A percentile compares a stretch with the other conserved stretches of the same genome.
These are phyloP conservation scores for Abrus pulchellus DNA, from an alignment of 306 rosid genomes.

Conservation along the genomic window DNA sequence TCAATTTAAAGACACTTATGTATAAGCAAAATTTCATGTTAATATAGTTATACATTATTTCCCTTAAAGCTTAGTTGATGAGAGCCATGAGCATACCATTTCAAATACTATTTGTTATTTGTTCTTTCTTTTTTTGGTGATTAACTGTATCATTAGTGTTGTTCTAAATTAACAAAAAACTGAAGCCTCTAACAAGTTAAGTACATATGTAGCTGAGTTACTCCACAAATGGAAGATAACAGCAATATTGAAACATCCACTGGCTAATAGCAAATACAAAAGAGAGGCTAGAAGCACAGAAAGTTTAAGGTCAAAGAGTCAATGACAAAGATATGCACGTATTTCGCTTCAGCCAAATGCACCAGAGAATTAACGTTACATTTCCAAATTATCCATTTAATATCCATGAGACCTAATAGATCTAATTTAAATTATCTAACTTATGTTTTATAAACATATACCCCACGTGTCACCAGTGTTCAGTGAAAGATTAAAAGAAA, in stretches of 20 bases:
- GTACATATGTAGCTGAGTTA: neutral
- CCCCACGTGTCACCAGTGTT: neutral
- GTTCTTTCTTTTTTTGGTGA: too few species aligned
- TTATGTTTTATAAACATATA: neutral
- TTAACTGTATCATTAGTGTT: neutral
- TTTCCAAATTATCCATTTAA: neutral
- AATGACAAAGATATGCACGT: neutral
- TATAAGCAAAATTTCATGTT: neutral
- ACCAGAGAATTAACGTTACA: neutral
- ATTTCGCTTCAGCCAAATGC: neutral
- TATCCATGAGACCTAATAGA: neutral
- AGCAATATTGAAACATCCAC: neutral
- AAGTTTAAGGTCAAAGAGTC: neutral
- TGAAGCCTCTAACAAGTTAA: constrained; percentile 1
- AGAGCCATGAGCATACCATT: too few species aligned
- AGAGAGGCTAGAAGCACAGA: neutral
- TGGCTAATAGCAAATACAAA: neutral
- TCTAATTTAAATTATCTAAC: neutral
- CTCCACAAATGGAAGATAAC: neutral
- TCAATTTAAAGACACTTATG: neutral
- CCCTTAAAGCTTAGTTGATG: neutral
- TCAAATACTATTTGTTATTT: too few species aligned
- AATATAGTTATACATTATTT: neutral
- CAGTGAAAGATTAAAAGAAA: constrained; percentile 5
- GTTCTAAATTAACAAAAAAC: neutral